A percentile compares a stretch with the other conserved stretches of the same genome.
These are phyloP conservation scores for Fusarium sp. DNA, from an alignment of 2,329 filamentous ascomycete genomes.

Conservation along the genomic window DNA sequence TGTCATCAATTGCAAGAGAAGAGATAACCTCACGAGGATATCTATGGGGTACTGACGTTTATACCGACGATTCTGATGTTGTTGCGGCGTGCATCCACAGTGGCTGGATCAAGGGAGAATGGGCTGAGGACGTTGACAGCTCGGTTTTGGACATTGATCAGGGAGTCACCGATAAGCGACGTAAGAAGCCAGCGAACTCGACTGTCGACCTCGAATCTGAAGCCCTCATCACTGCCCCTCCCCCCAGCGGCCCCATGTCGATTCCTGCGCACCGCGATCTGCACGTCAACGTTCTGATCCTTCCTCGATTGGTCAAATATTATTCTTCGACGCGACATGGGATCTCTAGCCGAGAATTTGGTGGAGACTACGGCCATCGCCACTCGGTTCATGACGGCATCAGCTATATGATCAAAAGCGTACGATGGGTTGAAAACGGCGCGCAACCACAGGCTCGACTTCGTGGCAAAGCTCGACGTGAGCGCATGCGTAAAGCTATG, in stretches of 20 bases:
- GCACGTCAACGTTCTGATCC: constrained; percentile 85
- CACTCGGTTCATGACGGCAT: constrained; percentile 78
- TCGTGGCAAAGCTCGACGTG: constrained; percentile 63
- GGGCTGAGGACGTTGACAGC: constrained; percentile 80
- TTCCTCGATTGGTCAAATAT: constrained; percentile 83
- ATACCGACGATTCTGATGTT: constrained; percentile 95
- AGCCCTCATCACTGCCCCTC: constrained; percentile 62
- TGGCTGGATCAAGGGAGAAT: constrained; percentile 91
- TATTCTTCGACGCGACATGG: constrained; percentile 79
- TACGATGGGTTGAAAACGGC: constrained; percentile 87
- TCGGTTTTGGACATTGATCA: constrained; percentile 68
- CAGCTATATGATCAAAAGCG: constrained; percentile 83
- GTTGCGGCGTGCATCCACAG: constrained; percentile 92
- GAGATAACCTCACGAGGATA: constrained; percentile 84
- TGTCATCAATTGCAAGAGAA: constrained; percentile 75
- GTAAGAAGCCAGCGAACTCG: constrained; percentile 46
- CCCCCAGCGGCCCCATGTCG: constrained; percentile 67
- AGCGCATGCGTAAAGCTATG: constrained; percentile 66
- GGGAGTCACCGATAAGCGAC: constrained; percentile 44
- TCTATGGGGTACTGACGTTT: constrained; percentile 93
- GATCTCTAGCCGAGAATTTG: constrained; percentile 83
- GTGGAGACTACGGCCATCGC: constrained; percentile 56
- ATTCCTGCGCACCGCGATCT: constrained; percentile 78
- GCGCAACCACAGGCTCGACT: constrained; percentile 66
- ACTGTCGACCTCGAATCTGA: constrained; percentile 50